Evolutionary conservation across 176 grass and related monocot genomes (phyloP), one percentile per base, ranked within the genome.

Genomic region (Alopecurus myosuroides): DNA sequence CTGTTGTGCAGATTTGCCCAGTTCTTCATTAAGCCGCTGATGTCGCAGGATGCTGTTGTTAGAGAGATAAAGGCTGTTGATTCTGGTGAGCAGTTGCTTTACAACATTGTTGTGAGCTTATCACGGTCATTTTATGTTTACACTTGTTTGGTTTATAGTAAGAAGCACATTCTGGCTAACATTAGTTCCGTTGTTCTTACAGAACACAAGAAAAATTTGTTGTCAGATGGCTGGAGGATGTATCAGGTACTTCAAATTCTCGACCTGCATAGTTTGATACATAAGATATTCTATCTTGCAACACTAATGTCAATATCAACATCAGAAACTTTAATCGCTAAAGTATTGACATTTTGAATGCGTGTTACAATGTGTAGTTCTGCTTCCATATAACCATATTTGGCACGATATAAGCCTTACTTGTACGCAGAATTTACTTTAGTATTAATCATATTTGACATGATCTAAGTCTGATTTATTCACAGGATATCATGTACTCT

Each of bases 1-100:
- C 41, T 84, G 58, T 73, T 81, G 19, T 66, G 41, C 87, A 98
- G 97, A 90, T 98, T 95, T 92, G 85, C 97, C 9, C 97, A 98
- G 82, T 98, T 94, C 74, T 98, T 98, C 85, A 91, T 98, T 70
- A 95, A 88, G 78, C 97, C 97, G 15, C 79, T 98, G 70, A 95
- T 98, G 93, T 98, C 97, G 23, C 48, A 87, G 76, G 97, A 94
- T 86, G 97, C 96, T 92, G 92, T 94, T 85, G 81, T 89, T 81
- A 94, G 97, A 88, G 97, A 98, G 87, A 95, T 98, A 85, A 98
- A 95, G 86, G 93, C 97, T 79, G 93, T 98, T 52, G 93, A 98
- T 78, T 98, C 97, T 89, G 97, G 97, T 95, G 85, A 86, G 52
- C 22, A 70, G 55, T 82, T 81, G 20, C 57, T 81, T 71, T 87